Evolutionary conservation across 1,139 yeast genomes (phyloP), one percentile per base, ranked within the genome.

Genomic region (Zhuliangozyma blackwelliae): DNA sequence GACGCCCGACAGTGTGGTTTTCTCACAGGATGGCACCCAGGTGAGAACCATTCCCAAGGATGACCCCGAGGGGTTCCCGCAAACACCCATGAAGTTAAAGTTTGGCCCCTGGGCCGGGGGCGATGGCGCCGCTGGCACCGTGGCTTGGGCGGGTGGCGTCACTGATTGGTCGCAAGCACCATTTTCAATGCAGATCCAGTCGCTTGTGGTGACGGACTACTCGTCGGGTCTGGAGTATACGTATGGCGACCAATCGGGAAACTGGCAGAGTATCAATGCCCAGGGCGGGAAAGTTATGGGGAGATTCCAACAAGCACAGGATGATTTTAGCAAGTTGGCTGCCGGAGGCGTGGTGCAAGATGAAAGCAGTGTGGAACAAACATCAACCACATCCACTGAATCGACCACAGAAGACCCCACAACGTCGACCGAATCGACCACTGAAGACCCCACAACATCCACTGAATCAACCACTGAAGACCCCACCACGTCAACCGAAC

Each of bases 31-130:
- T 50, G 88, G 86, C 12, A 49, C 47, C 7, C 64, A 63, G 2
- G 76, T 82, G n/a, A 74, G 95, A 57, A 68, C 77, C 2, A 57
- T 83, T 37, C 46, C 63, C n/a, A 65, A 75, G 32, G 63, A 71
- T 40, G 67, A 76, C 36, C 61, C 75, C 26, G 69, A 75, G 44
- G 89, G 88, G 2, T 85, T 72, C 54, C 95, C 95, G 29, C 89
- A 84, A 57, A 64, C 84, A 12, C 95, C 95, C 27, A 84, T 84
- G 92, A 72, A 68, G 44, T 57, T 86, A 11, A 72, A 65, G 49
- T 69, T 83, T 37, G 94, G 94, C 40, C 55, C 70, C 22, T 84
- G 94, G 94, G 89, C 92, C 13, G 94, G 90, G 43, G 94, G 94
- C 44, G 89, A 82, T 55, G 82, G 82, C 51, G 67, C 70, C 7